Evolutionary conservation across 768 basidiomycete genomes (phyloP).

Genomic region (Strobilomyces echinocephalus): DNA sequence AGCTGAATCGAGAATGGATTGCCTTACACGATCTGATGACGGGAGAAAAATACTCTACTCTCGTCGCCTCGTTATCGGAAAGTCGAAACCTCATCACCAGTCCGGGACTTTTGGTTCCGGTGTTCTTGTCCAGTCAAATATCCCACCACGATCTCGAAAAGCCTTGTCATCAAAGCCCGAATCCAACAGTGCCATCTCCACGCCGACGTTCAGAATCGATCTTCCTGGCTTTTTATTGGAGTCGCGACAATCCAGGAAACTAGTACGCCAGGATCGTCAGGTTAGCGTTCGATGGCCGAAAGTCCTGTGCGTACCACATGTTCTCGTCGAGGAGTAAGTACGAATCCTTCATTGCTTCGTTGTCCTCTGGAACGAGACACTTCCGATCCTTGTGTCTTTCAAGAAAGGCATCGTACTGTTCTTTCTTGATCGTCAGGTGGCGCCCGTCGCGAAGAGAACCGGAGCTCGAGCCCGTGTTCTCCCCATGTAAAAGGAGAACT

Average conservation of each 20-base stretch:
- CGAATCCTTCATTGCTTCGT: slow-evolving; percentile 3
- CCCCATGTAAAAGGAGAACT: slow-evolving; percentile 34
- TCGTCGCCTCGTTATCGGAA: too few relatives aligned
- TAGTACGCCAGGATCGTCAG: not conserved
- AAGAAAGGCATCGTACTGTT: slow-evolving; percentile 1
- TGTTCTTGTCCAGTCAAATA: slow-evolving; percentile 3
- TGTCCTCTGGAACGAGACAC: slow-evolving; percentile 1
- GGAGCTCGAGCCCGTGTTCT: slow-evolving; percentile 31
- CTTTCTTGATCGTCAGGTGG: slow-evolving; percentile 25
- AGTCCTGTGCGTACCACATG: not conserved
- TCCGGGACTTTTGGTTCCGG: not conserved
- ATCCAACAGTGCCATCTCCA: not conserved
- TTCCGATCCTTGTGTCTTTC: not conserved
- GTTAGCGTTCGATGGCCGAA: too few relatives aligned
- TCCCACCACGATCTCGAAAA: not conserved
- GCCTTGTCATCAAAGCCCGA: not conserved
- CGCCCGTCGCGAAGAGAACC: slow-evolving; percentile 33
- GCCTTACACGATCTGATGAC: too few relatives aligned
- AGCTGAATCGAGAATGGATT: too few relatives aligned
- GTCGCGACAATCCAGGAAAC: slow-evolving; percentile 3
- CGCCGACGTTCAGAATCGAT: not conserved
- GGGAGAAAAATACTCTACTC: too few relatives aligned
- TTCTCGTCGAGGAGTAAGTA: slow-evolving; percentile 2
- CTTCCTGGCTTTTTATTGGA: slow-evolving; percentile 1
- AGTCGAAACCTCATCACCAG: not conserved